These are phyloP conservation scores for Aphanomyces astaci DNA, from an alignment of 352 stramenopile species.

Conservation along the genomic window DNA sequence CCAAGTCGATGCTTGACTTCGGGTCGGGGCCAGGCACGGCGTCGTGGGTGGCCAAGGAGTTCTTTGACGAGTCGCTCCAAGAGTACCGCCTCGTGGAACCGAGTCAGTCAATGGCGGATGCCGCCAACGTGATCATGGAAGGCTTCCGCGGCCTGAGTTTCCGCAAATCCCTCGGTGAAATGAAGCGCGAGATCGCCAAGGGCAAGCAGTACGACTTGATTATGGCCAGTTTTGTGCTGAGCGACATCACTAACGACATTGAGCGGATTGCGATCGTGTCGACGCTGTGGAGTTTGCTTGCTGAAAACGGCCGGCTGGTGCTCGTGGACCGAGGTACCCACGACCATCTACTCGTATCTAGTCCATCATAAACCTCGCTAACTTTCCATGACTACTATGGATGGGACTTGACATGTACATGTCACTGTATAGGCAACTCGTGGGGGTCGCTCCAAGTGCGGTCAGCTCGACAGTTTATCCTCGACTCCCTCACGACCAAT, in stretches of 20 bases:
- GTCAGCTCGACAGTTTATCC: conserved; percentile 76
- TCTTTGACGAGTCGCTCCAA: conserved; percentile 50
- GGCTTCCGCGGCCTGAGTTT: conserved; percentile 68
- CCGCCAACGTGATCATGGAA: conserved; percentile 56
- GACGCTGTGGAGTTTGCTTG: conserved; percentile 70
- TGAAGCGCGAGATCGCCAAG: conserved; percentile 64
- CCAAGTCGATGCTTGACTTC: conserved; percentile 68
- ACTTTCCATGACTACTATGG: too few species aligned
- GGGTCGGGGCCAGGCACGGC: conserved; percentile 62
- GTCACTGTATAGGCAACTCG: conserved; percentile 35
- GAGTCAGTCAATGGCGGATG: conserved; percentile 82
- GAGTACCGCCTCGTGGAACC: conserved; percentile 72
- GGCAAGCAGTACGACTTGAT: conserved; percentile 74
- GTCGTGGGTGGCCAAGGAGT: conserved; percentile 66
- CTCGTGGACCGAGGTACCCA: conserved; percentile 46
- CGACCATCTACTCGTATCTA: not conserved
- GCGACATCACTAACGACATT: conserved; percentile 76
- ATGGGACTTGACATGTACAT: not conserved
- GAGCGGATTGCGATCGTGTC: conserved; percentile 70
- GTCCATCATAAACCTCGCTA: not conserved
- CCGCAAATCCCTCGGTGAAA: conserved; percentile 56
- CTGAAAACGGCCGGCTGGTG: conserved; percentile 61
- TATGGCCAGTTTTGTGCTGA: conserved; percentile 63
- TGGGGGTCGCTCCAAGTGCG: conserved; percentile 79
- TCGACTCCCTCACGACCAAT: conserved; percentile 55